These are phyloP conservation scores for Botryobasidium botryosum DNA, from an alignment of 768 basidiomycete species.

Conservation along the genomic window DNA sequence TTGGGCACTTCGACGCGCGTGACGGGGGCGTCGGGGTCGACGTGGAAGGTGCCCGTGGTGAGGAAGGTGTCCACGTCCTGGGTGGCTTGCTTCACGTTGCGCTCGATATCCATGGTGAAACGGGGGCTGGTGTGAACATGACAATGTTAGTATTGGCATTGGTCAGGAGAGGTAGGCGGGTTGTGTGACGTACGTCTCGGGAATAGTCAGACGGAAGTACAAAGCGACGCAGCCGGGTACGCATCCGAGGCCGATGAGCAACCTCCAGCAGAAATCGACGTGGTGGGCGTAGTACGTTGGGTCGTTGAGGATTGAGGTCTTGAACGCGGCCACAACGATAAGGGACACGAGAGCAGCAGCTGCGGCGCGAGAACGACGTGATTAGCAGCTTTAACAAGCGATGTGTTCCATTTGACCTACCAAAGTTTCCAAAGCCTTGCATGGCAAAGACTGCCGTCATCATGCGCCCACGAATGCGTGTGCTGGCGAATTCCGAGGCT, in stretches of 20 bases:
- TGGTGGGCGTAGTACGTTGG: slow-evolving; percentile 23
- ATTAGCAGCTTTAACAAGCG: too few species aligned
- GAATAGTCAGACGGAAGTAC: slow-evolving; percentile 34
- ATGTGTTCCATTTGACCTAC: slow-evolving; percentile 30
- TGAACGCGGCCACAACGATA: slow-evolving; percentile 52
- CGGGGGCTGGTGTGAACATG: slow-evolving; percentile 79
- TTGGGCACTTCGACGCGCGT: slow-evolving; percentile 52
- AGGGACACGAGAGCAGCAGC: slow-evolving; percentile 50
- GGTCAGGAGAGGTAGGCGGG: background rate
- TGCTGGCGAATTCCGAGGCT: slow-evolving; percentile 67
- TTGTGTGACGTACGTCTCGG: background rate
- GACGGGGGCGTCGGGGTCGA: slow-evolving; percentile 38
- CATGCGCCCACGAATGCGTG: slow-evolving; percentile 59
- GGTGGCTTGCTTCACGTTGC: slow-evolving; percentile 59
- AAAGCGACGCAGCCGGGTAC: slow-evolving; percentile 67
- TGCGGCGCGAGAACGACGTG: slow-evolving; percentile 16
- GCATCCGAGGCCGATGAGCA: slow-evolving; percentile 77
- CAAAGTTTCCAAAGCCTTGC: slow-evolving; percentile 78
- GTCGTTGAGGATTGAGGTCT: slow-evolving; percentile 34
- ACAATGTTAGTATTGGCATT: background rate
- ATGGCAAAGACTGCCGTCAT: slow-evolving; percentile 79
- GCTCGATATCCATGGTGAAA: slow-evolving; percentile 82
- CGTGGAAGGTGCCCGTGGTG: slow-evolving; percentile 23
- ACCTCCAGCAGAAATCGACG: slow-evolving; percentile 70
- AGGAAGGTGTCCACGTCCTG: slow-evolving; percentile 54